Percentiles rank a stretch among this genome's conserved stretches.
These are phyloP conservation scores for Saccharum hybrid DNA, from an alignment of 202 grass and related monocot genomes.

Conservation along the genomic window DNA sequence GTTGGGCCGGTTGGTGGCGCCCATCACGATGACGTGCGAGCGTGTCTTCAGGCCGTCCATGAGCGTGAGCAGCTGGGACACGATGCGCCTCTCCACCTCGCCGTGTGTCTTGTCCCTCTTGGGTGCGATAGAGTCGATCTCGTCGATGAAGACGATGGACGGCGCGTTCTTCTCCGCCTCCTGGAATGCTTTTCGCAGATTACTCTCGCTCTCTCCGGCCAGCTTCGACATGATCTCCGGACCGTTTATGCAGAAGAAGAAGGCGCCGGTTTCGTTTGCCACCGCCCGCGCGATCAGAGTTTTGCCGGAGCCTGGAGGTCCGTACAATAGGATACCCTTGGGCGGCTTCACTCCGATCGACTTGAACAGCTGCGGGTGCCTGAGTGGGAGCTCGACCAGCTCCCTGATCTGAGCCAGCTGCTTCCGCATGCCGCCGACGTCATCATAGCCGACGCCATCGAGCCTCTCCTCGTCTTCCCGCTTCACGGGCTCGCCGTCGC, in stretches of 20 bases:
- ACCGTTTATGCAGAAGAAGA: conserved; percentile 54
- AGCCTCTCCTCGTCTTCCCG: conserved; percentile 55
- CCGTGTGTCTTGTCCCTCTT: conserved; percentile 60
- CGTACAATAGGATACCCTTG: conserved; percentile 57
- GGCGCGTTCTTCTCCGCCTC: conserved; percentile 61
- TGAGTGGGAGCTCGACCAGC: conserved; percentile 49
- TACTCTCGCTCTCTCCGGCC: conserved; percentile 55
- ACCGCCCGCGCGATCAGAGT: conserved; percentile 48
- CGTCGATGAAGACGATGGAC: conserved; percentile 49
- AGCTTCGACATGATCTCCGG: conserved; percentile 61
- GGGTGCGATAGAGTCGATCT: conserved; percentile 49
- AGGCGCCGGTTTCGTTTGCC: conserved; percentile 51
- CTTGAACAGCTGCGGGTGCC: conserved; percentile 49
- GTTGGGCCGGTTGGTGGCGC: conserved; percentile 47
- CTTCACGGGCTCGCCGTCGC: conserved; percentile 53
- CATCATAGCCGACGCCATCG: conserved; percentile 48
- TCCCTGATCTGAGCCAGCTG: conserved; percentile 54
- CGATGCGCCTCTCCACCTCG: conserved; percentile 53
- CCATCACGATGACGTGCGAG: conserved; percentile 52
- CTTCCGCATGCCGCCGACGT: conserved; percentile 55
- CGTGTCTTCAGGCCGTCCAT: conserved; percentile 56
- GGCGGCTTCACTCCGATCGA: conserved; percentile 59
- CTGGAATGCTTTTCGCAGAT: conserved; percentile 54
- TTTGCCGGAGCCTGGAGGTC: conserved; percentile 47
- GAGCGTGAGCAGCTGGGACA: conserved; percentile 49